phyloP scores from a whole-genome alignment of 768 basidiomycete genomes.

The Suillus plorans region DNA sequence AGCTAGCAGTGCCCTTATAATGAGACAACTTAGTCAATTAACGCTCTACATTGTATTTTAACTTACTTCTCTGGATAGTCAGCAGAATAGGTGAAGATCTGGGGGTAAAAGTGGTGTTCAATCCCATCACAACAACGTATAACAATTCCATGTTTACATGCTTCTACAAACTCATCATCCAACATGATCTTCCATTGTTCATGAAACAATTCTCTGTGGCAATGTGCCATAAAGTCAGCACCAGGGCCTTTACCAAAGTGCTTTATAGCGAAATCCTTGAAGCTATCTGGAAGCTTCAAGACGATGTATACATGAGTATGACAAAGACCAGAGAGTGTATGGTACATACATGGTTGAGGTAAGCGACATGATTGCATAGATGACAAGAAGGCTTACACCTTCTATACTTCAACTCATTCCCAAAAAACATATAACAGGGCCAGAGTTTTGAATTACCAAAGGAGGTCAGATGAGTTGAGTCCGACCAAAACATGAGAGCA shows the following conservation, averaged over 20 bases:
- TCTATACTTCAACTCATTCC: constrained; percentile 21
- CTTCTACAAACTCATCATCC: background rate
- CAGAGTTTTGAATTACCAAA: constrained; percentile 30
- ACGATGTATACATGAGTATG: background rate
- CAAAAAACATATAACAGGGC: constrained; percentile 26
- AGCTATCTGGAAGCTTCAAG: constrained; percentile 14
- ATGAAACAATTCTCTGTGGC: background rate
- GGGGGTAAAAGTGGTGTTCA: constrained; percentile 14
- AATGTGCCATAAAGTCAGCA: background rate
- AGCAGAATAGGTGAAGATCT: constrained; percentile 30
- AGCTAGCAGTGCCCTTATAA: constrained; percentile 20
- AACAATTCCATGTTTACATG: constrained; percentile 9
- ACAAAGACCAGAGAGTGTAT: background rate
- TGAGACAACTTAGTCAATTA: background rate
- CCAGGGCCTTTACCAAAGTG: background rate
- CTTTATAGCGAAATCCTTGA: constrained; percentile 12
- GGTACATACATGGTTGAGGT: constrained; percentile 9
- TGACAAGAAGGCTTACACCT: constrained; percentile 16
- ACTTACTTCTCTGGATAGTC: constrained; percentile 38
- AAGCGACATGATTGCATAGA: constrained; percentile 12
- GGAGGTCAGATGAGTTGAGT: constrained; percentile 29
- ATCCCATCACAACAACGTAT: constrained; percentile 12
- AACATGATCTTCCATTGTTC: background rate
- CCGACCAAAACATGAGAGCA: constrained; percentile 31
- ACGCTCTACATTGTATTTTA: background rate